These are phyloP conservation scores for Eucalyptus paniculata DNA, from an alignment of 345 rosid genomes.

Conservation along the genomic window DNA sequence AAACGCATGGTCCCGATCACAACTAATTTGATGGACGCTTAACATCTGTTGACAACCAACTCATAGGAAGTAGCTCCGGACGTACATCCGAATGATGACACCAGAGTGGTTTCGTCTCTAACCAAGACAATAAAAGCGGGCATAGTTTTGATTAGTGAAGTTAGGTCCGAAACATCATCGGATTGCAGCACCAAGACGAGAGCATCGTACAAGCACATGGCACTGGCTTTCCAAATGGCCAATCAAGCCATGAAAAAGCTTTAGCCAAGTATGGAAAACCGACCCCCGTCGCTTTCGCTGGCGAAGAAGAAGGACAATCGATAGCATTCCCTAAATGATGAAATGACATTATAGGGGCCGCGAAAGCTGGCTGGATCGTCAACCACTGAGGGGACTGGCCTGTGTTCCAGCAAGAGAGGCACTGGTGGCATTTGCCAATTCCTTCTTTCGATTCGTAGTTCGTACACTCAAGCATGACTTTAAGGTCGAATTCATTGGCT, in stretches of 20 bases:
- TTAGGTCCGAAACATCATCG: neutral
- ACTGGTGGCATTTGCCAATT: neutral
- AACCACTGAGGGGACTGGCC: neutral
- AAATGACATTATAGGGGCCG: neutral
- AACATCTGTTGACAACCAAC: neutral
- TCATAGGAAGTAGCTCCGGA: neutral
- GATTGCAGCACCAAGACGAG: neutral
- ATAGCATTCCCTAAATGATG: neutral
- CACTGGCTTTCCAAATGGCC: neutral
- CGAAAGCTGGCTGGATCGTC: neutral
- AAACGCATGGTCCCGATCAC: neutral
- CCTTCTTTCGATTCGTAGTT: neutral
- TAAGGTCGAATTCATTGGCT: neutral
- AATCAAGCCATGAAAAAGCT: neutral
- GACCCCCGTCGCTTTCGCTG: neutral
- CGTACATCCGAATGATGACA: neutral
- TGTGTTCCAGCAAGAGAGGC: neutral
- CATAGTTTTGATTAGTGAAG: neutral
- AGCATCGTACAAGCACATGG: neutral
- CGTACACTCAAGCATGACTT: neutral
- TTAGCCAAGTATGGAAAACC: neutral
- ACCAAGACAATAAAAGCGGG: neutral
- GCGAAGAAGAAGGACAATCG: neutral
- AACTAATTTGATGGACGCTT: neutral
- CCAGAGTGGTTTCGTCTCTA: neutral